Evolutionary conservation across 768 basidiomycete species (phyloP).

Genomic region (Russula sp.): DNA sequence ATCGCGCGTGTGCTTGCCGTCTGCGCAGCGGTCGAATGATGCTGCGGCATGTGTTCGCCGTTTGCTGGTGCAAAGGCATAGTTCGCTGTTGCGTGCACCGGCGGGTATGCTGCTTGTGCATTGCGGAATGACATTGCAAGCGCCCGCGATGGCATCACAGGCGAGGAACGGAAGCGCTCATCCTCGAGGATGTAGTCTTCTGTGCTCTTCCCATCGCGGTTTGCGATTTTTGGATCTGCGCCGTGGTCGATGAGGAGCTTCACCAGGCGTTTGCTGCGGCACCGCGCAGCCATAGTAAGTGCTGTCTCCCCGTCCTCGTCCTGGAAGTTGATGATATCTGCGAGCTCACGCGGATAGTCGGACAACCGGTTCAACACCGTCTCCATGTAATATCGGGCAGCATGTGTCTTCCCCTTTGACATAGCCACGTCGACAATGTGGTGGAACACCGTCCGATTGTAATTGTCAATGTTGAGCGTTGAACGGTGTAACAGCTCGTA

Average conservation of each 20-base stretch:
- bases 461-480: conserved; percentile 96
- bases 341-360: conserved; percentile 92
- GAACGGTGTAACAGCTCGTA: conserved; percentile 97
- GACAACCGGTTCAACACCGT: conserved; percentile 79
- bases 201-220: conserved; percentile 91
- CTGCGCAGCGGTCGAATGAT: conserved; percentile 80
- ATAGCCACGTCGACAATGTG: conserved; percentile 97
- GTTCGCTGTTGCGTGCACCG: conserved; percentile 34
- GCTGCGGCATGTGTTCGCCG: conserved; percentile 65
- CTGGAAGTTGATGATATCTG: conserved; percentile 98
- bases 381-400: conserved; percentile 98
- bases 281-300: conserved; percentile 91
- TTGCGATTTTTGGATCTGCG: conserved; percentile 90
- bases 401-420: conserved; percentile 96
- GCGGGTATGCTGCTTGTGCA: conserved; percentile 52
- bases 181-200: conserved; percentile 99
- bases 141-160: conserved; percentile 63
- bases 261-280: conserved; percentile 90
- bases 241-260: conserved; percentile 94
- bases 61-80: conserved; percentile 43
- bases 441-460: conserved; percentile 96
- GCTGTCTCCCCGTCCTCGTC: conserved; percentile 99
- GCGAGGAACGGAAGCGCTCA: conserved; percentile 91
- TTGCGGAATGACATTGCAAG: conserved; percentile 68
- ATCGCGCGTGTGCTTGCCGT: conserved; percentile 79